These are phyloP conservation scores for Miscanthus lutarioriparius DNA, from an alignment of 176 grass and related monocot species.

Conservation along the genomic window DNA sequence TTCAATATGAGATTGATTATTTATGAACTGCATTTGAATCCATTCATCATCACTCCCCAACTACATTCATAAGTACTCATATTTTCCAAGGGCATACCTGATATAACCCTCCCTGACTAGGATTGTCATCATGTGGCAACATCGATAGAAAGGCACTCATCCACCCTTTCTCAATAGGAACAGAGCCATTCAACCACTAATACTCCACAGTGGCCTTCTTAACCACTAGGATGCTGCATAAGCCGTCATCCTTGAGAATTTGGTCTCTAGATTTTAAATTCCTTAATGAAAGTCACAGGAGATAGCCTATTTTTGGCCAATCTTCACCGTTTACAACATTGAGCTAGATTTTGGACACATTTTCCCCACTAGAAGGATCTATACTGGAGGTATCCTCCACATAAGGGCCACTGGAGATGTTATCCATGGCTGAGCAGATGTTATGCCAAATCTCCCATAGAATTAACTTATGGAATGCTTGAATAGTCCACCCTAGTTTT, in stretches of 20 bases:
- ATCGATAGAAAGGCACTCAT: not conserved
- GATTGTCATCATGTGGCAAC: not conserved
- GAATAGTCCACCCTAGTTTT: no score
- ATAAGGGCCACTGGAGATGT: no score
- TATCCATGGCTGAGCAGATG: no score
- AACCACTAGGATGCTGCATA: not conserved
- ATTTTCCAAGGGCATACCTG: slow-evolving; percentile 31
- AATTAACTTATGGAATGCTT: no score
- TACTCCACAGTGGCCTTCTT: no score
- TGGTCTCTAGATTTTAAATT: not conserved
- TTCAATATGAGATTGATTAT: not conserved
- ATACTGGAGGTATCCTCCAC: no score
- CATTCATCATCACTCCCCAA: slow-evolving; percentile 10
- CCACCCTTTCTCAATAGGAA: no score
- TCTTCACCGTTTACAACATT: not conserved
- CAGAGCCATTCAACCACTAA: no score
- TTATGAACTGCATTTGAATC: not conserved
- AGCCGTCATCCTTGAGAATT: not conserved
- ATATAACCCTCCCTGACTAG: not conserved
- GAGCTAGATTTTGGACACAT: not conserved
- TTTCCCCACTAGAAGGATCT: no score
- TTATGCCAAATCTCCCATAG: no score
- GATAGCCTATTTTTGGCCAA: not conserved
- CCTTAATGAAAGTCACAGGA: not conserved
- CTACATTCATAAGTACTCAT: slow-evolving; percentile 33